Base-by-base conservation (phyloP, 177 flowering plant species). In the Tripterygium wilfordii region DNA sequence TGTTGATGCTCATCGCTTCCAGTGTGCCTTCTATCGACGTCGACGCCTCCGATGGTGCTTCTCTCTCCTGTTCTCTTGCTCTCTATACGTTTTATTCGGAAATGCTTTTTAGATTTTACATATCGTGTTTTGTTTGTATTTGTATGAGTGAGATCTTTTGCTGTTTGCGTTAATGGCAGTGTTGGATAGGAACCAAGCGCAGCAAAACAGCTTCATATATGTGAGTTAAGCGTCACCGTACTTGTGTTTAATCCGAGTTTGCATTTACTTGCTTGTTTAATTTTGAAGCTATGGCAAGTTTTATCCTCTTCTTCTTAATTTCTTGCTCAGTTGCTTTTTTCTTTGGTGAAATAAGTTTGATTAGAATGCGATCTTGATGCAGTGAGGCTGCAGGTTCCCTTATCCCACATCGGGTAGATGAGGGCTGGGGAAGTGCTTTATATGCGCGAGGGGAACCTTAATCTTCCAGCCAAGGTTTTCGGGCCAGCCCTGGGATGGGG, bases 11-110 rank as follows among this genome's bases (percentile, higher is more conserved):
- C 66, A 85, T 92, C 50, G 96, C 99, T 62, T 77, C 91, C 9
- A 89, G 82, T 52, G 96, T 92, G 15, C 96, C 99, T 58, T 86
- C 97, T 18, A 89, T 92, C 22, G 91, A 92, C 22, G 97, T 92
- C 57, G 96, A 92, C 55, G 71, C 85, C 45, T 89, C 97, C 37
- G 98, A 92, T 31, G 84, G 98, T 92, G 59, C 7, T 28, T 20
- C 27, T 36, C 47, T 47, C 49, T 25, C 39, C 32, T 23, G 15
- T 33, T n/a, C n/a, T n/a, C n/a, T n/a, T n/a, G n/a, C n/a, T n/a
- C n/a, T n/a, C n/a, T n/a, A n/a, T n/a, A n/a, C n/a, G n/a, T n/a
- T n/a, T n/a, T n/a, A n/a, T n/a, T n/a, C n/a, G n/a, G n/a, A n/a
- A n/a, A n/a, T n/a, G n/a, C n/a, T n/a, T n/a, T n/a, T n/a, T n/a